These are phyloP conservation scores for Aurinia saxatilis DNA, from an alignment of 345 rosid species.

Conservation along the genomic window DNA sequence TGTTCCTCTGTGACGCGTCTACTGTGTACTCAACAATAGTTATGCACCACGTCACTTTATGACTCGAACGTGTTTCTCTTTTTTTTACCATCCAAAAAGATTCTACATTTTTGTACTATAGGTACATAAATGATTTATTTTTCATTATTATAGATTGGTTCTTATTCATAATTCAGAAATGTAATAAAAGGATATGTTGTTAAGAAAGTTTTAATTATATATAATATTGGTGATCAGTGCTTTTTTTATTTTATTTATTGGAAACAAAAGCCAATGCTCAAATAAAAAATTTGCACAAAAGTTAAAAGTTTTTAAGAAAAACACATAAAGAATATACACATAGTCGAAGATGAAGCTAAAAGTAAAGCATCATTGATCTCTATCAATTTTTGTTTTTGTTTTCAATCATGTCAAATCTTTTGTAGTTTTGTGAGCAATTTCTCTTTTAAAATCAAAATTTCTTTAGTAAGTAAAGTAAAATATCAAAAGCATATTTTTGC, in stretches of 20 bases:
- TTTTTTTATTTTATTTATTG: background rate
- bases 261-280: background rate
- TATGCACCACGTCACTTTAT: background rate
- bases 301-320: slow-evolving; percentile 8
- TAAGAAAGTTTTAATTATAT: too few species aligned
- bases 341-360: slow-evolving; percentile 6
- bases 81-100: background rate
- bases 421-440: slow-evolving; percentile 2
- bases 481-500: slow-evolving; percentile 20
- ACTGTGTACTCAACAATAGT: background rate
- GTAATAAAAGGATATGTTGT: too few species aligned
- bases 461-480: background rate
- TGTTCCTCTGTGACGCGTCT: background rate
- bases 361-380: slow-evolving; percentile 21
- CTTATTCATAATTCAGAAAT: too few species aligned
- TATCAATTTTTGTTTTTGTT: background rate
- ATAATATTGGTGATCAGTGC: too few species aligned
- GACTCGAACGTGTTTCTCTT: too few species aligned
- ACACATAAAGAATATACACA: slow-evolving; percentile 21
- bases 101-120: too few species aligned
- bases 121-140: too few species aligned
- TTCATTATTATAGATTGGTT: too few species aligned
- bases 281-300: slow-evolving; percentile 4
- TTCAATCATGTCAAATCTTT: slow-evolving; percentile 9
- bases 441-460: background rate